Evolutionary conservation across 305 asterid genomes (phyloP), one percentile per base, ranked within the genome.

Genomic region (Fraxinus platypoda): DNA sequence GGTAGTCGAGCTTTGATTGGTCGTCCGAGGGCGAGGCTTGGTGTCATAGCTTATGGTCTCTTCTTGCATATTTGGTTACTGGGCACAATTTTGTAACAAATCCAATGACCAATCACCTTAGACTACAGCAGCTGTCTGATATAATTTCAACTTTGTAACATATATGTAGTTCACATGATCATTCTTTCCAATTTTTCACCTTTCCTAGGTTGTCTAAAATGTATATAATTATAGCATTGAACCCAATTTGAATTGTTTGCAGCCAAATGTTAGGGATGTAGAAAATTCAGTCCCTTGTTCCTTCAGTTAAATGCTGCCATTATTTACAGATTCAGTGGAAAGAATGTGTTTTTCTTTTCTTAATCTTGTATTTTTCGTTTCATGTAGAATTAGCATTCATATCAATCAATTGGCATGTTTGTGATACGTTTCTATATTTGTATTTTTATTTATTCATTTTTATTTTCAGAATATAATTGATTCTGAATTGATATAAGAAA

Each of bases 21-120:
- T 78, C 99, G 84, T 84, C 99, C 99, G 12, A 88, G 97, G 87
- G 97, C 95, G 59, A 93, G 99, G 87, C 88, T 96, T 26, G 94
- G 98, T 23, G 85, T 94, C 75, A 84, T 96, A 73, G 92, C 94
- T 12, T 96, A 96, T 87, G 92, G 94, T 85, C 91, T 96, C 54
- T 75, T 92, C 82, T 76, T 96, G 88, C 98, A 96, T 85, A 83
- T 96, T 66, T 96, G 97, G 98, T 84, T 94, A 66, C 86, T 94
- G 30, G 99, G 92, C 82, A 80, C 95, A 86, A 82, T 96, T 86
- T 91, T 96, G 91, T 96, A 87, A 89, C 80, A 68, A 79, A 37
- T 74, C 74, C 30, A 59, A 62, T 41, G 74, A 81, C 43, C 81
- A 41, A 79, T 83, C 88, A 80, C 74, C 80, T 70, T 75, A 82